phyloP scores from a whole-genome alignment of 164 flowering plant species.

The Tetracentron sinense region DNA sequence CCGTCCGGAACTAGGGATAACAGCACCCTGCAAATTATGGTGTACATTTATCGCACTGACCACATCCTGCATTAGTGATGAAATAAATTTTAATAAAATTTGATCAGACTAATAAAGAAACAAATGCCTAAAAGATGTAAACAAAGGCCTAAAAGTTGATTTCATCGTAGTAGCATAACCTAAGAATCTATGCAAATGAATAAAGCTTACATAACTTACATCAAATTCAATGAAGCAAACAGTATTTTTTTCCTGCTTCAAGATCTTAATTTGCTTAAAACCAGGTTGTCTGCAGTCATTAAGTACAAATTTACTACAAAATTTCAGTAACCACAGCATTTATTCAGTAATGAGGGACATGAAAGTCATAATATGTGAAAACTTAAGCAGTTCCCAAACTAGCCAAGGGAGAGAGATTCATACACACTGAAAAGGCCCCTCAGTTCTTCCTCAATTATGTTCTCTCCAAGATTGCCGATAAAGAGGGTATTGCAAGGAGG shows the following conservation, averaged over 20 bases:
- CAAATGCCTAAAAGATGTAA: too few relatives aligned
- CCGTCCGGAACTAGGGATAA: conserved; percentile 95
- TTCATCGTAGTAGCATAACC: background rate
- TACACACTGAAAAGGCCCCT: conserved; percentile 81
- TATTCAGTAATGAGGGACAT: background rate
- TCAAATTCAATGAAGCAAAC: conserved; percentile 99
- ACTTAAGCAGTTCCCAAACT: too few relatives aligned
- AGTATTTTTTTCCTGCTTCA: conserved; percentile 96
- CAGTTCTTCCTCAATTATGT: conserved; percentile 82
- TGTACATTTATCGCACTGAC: conserved; percentile 85
- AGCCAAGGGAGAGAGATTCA: conserved; percentile 28
- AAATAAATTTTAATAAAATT: conserved; percentile 8
- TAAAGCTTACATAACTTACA: conserved; percentile 35
- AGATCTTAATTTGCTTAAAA: conserved; percentile 90
- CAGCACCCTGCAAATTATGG: conserved; percentile 90
- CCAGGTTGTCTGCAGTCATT: conserved; percentile 83
- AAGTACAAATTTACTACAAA: background rate
- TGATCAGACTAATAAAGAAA: background rate
- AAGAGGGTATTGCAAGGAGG: conserved; percentile 99
- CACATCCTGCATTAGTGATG: conserved; percentile 64
- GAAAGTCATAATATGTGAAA: too few relatives aligned
- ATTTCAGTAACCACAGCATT: background rate
- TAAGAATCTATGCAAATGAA: background rate
- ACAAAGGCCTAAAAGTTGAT: background rate
- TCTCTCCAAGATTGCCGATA: conserved; percentile 96